Conservation (phyloP, 768 basidiomycete genomes). For the Kwoniella pini region DNA sequence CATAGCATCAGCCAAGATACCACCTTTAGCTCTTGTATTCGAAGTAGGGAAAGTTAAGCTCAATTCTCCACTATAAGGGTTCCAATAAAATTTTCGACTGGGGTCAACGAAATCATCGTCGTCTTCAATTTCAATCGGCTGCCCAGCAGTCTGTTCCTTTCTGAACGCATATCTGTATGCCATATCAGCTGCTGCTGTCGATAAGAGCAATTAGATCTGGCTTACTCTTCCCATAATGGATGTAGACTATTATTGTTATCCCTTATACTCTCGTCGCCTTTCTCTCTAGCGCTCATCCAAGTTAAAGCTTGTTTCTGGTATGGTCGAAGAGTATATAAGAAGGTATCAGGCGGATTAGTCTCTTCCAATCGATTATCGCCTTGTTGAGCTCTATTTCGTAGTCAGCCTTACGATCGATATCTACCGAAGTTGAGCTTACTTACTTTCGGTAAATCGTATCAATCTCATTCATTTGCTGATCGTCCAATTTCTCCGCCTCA, state of each 20-base stretch:
- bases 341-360: constrained; percentile 78
- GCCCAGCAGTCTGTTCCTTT: constrained; percentile 61
- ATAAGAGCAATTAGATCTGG: neutral
- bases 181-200: constrained; percentile 1
- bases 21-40: constrained; percentile 74
- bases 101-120: constrained; percentile 62
- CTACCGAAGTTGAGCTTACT: constrained; percentile 16
- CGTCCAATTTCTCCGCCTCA: constrained; percentile 74
- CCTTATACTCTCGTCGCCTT: constrained; percentile 67
- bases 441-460: constrained; percentile 79
- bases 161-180: constrained; percentile 71
- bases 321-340: constrained; percentile 70
- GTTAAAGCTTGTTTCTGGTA: constrained; percentile 92
- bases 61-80: constrained; percentile 64
- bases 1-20: constrained; percentile 77
- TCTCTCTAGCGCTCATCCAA: constrained; percentile 91
- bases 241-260: constrained; percentile 72
- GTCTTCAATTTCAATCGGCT: constrained; percentile 72
- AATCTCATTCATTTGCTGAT: constrained; percentile 68
- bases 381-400: constrained; percentile 69
- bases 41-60: constrained; percentile 80
- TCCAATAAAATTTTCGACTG: constrained; percentile 43
- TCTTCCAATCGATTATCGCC: constrained; percentile 73
- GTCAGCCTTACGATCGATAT: neutral
- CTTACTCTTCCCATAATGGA: constrained; percentile 90